Percentiles rank a stretch among this genome's conserved stretches.
phyloP scores from a whole-genome alignment of 441 rosid species.

The Kokia cookei region DNA sequence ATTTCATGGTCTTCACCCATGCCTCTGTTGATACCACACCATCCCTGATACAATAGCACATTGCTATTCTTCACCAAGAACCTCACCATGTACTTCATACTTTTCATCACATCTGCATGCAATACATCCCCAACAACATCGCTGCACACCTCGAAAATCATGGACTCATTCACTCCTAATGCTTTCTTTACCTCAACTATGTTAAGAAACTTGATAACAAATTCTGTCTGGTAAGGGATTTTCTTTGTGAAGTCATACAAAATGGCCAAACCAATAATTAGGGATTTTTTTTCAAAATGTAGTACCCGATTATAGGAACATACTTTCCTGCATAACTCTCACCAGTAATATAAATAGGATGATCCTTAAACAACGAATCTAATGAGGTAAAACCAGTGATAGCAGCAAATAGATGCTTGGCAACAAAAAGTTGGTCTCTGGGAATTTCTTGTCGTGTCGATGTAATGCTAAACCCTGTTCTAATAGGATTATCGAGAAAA shows the following conservation, averaged over 20 bases:
- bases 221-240: slow-evolving; percentile 36
- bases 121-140: slow-evolving; percentile 34
- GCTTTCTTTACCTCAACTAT: slow-evolving; percentile 38
- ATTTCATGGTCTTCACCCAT: slow-evolving; percentile 67
- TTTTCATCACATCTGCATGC: slow-evolving; percentile 67
- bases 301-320: slow-evolving; percentile 68
- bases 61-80: slow-evolving; percentile 40
- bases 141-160: slow-evolving; percentile 48
- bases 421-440: slow-evolving; percentile 45
- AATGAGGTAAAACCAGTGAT: slow-evolving; percentile 37
- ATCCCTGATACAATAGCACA: slow-evolving; percentile 72
- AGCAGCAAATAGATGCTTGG: slow-evolving; percentile 60
- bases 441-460: slow-evolving; percentile 53
- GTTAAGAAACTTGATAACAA: slow-evolving; percentile 34
- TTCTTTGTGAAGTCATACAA: slow-evolving; percentile 41
- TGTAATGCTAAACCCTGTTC: slow-evolving; percentile 72
- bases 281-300: slow-evolving; percentile 45
- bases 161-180: slow-evolving; percentile 40
- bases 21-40: slow-evolving; percentile 74
- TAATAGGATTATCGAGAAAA: slow-evolving; percentile 79
- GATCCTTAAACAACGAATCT: slow-evolving; percentile 34
- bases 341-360: slow-evolving; percentile 67
- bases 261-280: slow-evolving; percentile 62
- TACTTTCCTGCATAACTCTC: slow-evolving; percentile 94
- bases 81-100: slow-evolving; percentile 72